Evolutionary conservation across 2,329 filamentous ascomycete species (phyloP).

Genomic region (Aspergillus intermedius): DNA sequence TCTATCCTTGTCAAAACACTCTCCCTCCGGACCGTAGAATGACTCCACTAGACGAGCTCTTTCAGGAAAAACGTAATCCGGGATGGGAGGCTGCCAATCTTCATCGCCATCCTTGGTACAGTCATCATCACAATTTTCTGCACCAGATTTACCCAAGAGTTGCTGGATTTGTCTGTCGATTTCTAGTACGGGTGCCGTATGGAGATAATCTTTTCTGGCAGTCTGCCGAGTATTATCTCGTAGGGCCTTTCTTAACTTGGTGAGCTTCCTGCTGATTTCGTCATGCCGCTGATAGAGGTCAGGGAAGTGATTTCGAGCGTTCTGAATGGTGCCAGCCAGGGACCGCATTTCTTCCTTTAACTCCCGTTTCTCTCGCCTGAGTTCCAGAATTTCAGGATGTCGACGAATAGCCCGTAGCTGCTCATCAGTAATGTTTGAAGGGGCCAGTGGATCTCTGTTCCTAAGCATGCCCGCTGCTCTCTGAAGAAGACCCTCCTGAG

Average conservation of each 20-base stretch:
- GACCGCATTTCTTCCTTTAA: background rate
- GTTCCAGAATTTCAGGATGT: background rate
- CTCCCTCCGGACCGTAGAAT: slow-evolving; percentile 19
- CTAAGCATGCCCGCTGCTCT: background rate
- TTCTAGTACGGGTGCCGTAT: slow-evolving; percentile 15
- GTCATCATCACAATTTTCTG: slow-evolving; percentile 66
- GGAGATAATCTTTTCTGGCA: background rate
- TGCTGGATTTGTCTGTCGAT: slow-evolving; percentile 21
- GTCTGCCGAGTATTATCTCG: slow-evolving; percentile 5
- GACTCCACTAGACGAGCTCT: slow-evolving; percentile 18
- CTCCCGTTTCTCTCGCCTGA: background rate
- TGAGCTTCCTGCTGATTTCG: background rate
- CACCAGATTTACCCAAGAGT: slow-evolving; percentile 15
- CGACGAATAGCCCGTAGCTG: background rate
- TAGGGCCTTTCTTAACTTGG: background rate
- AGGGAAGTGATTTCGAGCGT: background rate
- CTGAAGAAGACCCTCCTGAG: background rate
- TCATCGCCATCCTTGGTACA: slow-evolving; percentile 56
- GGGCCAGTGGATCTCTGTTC: slow-evolving; percentile 8
- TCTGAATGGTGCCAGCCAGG: background rate
- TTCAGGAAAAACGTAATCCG: slow-evolving; percentile 18
- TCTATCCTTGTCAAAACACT: slow-evolving; percentile 18
- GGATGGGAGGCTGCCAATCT: slow-evolving; percentile 58
- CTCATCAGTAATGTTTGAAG: background rate
- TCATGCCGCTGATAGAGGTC: background rate